These are phyloP conservation scores for Debaryomyces subglobosus DNA, from an alignment of 1,139 yeast genomes.

Conservation along the genomic window DNA sequence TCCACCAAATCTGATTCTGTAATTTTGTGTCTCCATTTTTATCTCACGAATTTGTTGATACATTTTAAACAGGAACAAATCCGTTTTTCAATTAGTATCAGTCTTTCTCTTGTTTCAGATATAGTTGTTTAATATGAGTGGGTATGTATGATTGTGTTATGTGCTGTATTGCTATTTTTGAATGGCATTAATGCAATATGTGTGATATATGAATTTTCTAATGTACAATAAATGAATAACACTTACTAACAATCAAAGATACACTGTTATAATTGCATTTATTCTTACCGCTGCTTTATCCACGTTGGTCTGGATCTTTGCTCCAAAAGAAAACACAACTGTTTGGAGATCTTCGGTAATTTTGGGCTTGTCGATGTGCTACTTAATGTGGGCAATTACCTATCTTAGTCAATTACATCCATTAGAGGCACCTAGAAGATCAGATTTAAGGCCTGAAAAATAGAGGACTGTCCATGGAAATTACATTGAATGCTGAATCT, in stretches of 20 bases:
- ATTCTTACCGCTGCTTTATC: conserved; percentile 61
- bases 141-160: conserved; percentile 25
- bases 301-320: conserved; percentile 63
- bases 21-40: conserved; percentile 7
- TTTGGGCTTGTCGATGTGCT: conserved; percentile 83
- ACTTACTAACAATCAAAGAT: conserved; percentile 40
- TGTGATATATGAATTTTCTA: background rate
- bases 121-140: conserved; percentile 24
- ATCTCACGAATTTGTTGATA: conserved; percentile 2
- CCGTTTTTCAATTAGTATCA: background rate
- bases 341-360: conserved; percentile 93
- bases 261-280: conserved; percentile 72
- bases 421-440: conserved; percentile 77
- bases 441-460: conserved; percentile 75
- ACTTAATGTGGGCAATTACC: conserved; percentile 93
- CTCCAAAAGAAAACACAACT: conserved; percentile 61
- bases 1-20: background rate
- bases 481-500: background rate
- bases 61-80: background rate
- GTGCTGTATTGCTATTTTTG: background rate
- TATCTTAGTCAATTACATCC: conserved; percentile 81
- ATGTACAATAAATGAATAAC: background rate
- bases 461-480: background rate
- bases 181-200: background rate
- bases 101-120: background rate